A percentile compares a stretch with the other conserved stretches of the same genome.
phyloP scores from a whole-genome alignment of 805 yeast species.

The Lachancea waltii region DNA sequence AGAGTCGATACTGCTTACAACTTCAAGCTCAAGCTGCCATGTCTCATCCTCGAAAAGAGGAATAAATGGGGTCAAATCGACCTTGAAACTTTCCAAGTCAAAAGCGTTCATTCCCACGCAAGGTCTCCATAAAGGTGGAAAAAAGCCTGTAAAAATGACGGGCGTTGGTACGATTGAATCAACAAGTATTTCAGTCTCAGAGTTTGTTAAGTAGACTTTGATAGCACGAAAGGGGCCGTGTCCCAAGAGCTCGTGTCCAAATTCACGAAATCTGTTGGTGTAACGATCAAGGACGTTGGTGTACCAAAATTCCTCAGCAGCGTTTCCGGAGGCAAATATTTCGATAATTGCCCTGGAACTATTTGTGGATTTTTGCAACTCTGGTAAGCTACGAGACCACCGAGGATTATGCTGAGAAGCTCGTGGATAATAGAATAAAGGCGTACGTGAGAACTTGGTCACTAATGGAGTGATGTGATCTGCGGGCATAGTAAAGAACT shows the following conservation, averaged over 20 bases:
- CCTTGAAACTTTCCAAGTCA: constrained; percentile 61
- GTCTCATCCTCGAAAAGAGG: constrained; percentile 56
- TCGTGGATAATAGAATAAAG: constrained; percentile 41
- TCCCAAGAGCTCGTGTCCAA: constrained; percentile 42
- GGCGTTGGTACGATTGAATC: constrained; percentile 65
- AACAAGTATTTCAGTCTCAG: constrained; percentile 34
- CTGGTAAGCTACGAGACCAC: constrained; percentile 13
- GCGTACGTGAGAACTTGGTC: constrained; percentile 33
- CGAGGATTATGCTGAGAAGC: constrained; percentile 32
- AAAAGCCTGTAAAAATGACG: constrained; percentile 66
- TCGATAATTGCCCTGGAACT: constrained; percentile 35
- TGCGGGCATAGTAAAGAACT: constrained; percentile 8
- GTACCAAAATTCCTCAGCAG: constrained; percentile 82
- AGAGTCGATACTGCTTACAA: constrained; percentile 45
- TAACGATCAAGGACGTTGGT: constrained; percentile 48
- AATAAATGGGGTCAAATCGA: constrained; percentile 64
- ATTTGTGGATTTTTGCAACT: constrained; percentile 2
- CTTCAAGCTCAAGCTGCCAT: constrained; percentile 39
- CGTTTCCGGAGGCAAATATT: constrained; percentile 66
- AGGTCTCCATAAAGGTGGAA: constrained; percentile 78
- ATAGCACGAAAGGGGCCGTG: constrained; percentile 70
- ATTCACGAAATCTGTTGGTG: constrained; percentile 34
- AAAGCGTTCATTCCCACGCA: constrained; percentile 68
- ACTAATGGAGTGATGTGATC: constrained; percentile 11
- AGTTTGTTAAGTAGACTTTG: constrained; percentile 44